Evolutionary conservation across 805 yeast species (phyloP), one percentile per base, ranked within the genome.

Genomic region (Metschnikowia chrysomelidarum): DNA sequence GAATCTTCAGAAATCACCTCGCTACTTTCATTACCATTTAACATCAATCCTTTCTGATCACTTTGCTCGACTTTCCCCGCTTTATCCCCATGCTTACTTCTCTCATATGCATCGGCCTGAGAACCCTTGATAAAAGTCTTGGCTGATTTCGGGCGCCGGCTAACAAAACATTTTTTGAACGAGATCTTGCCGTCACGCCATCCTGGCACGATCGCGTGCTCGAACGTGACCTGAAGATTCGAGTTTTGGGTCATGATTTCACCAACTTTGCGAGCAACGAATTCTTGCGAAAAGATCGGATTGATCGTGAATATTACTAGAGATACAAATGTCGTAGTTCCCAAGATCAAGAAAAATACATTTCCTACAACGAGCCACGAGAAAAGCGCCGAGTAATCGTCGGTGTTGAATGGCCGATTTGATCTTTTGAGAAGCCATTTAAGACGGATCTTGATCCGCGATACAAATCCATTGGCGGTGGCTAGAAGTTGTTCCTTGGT

Each of bases 361-460:
- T 93, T 91, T 3, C 96, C 94, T 55, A 93, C 81, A 31, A 93
- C 74, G 19, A 93, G 64, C 96, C 98, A 89, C 5, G 96, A 85
- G 39, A 91, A 77, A 43, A 93, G 71, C 3, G 98, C 98, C 22
- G 87, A 76, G 37, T 88, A 74, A 52, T 91, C 97, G 60, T 93
- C 98, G n/a, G 85, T 76, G 55, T 83, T 89, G 64, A 87, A 86
- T 1, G 96, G 96, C 12, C 94, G 70, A 46, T 79, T 76, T 9
- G 87, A 83, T 34, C 75, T 71, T 38, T 85, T 84, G 34, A 93
- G 59, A 2, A 78, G 56, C 95, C 96, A 88, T 56, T 80, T 82
- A 34, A 81, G 36, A 32, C 70, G 57, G 12, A 69, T 55, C 27
- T 44, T 46, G 15, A 64, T 29, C 28, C 71, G 46, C 5, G 59